phyloP scores from a whole-genome alignment of 306 rosid species.

The Datisca glomerata region DNA sequence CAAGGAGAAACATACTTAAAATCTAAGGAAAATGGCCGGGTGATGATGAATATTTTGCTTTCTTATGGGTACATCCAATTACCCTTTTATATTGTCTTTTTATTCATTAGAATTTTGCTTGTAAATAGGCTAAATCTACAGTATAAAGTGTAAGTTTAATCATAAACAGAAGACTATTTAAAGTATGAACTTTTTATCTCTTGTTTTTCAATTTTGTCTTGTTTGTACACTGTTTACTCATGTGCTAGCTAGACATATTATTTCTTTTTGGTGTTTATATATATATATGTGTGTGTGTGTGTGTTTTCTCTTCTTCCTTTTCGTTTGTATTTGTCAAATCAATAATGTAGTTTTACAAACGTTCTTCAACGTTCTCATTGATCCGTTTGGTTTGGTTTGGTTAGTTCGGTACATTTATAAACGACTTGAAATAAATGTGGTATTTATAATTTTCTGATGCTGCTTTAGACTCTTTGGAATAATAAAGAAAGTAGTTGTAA shows the following conservation, averaged over 20 bases:
- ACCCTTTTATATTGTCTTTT: not conserved
- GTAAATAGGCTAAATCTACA: not conserved
- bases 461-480: constrained; percentile 48
- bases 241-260: not conserved
- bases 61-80: not conserved
- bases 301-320: too few relatives aligned
- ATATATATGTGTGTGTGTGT: too few relatives aligned
- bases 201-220: not conserved
- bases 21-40: not conserved
- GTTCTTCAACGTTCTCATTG: not conserved
- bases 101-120: not conserved
- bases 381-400: constrained; percentile 2
- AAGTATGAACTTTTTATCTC: not conserved
- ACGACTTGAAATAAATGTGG: constrained; percentile 21
- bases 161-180: not conserved
- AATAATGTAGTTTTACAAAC: not conserved
- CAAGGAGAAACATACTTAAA: not conserved
- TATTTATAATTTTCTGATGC: constrained; percentile 18
- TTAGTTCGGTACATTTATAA: constrained; percentile 8
- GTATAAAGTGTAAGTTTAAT: not conserved
- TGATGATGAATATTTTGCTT: too few relatives aligned
- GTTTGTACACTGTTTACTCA: constrained; percentile 5
- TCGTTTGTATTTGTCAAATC: not conserved
- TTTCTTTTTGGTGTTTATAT: too few relatives aligned
- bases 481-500: constrained; percentile 65